Conservation (phyloP, 345 rosid genomes). For the Gossypium thurberi region DNA sequence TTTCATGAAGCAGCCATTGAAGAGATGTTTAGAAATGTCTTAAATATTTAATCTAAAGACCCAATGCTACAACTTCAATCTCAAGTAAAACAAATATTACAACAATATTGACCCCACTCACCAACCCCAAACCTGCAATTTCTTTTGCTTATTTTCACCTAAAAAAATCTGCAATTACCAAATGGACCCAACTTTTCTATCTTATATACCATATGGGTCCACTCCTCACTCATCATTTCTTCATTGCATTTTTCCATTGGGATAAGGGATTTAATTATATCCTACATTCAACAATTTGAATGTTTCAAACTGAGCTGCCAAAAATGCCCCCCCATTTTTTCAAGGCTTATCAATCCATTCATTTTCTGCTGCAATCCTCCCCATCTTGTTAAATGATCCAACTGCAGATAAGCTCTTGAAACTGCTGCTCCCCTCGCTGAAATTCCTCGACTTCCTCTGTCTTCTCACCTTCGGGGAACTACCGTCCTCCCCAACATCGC, state of each 20-base stretch:
- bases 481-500: constrained; percentile 44
- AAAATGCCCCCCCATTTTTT: constrained; percentile 2
- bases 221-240: not conserved
- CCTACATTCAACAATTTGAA: no score
- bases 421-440: constrained; percentile 90
- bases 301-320: not conserved
- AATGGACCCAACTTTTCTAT: not conserved
- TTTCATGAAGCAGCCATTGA: not conserved
- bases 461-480: constrained; percentile 62
- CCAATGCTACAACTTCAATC: not conserved
- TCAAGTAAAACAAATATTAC: not conserved
- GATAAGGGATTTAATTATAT: no score
- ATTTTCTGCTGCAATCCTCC: constrained; percentile 44
- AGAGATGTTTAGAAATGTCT: not conserved
- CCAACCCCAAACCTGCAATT: not conserved
- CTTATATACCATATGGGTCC: not conserved
- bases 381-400: constrained; percentile 52
- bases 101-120: not conserved
- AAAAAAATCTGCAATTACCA: not conserved
- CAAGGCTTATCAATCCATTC: constrained; percentile 49
- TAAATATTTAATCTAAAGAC: not conserved
- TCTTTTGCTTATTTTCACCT: not conserved
- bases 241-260: no score
- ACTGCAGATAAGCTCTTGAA: constrained; percentile 73
- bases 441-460: constrained; percentile 58